Conservation (phyloP, 2,329 filamentous ascomycete species). For the Colletotrichum phormii region DNA sequence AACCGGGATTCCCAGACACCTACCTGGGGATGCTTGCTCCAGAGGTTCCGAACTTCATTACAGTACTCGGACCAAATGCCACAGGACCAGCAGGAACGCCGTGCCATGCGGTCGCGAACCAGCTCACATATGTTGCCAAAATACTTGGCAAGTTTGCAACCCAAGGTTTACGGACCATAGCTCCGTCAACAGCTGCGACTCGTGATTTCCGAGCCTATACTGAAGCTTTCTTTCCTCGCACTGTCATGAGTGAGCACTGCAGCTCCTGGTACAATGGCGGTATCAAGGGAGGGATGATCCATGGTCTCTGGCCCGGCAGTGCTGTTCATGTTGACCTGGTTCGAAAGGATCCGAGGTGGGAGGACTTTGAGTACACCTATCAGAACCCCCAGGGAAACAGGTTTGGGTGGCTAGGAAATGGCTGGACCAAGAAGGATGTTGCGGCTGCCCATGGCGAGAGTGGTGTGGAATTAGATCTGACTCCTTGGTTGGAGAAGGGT, state of each 20-base stretch:
- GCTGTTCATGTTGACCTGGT: slow-evolving; percentile 71
- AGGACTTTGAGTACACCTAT: slow-evolving; percentile 65
- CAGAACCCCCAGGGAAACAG: slow-evolving; percentile 57
- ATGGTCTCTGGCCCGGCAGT: slow-evolving; percentile 78
- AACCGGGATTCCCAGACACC: slow-evolving; percentile 68
- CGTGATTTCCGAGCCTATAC: slow-evolving; percentile 73
- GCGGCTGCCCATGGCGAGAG: neutral
- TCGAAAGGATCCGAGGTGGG: slow-evolving; percentile 64
- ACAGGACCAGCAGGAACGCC: slow-evolving; percentile 73
- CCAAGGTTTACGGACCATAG: slow-evolving; percentile 74
- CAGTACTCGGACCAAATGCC: slow-evolving; percentile 71
- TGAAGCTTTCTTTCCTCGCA: slow-evolving; percentile 65
- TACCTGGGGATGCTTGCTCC: neutral
- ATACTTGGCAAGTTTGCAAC: slow-evolving; percentile 73
- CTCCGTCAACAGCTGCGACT: slow-evolving; percentile 66
- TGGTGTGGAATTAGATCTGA: neutral
- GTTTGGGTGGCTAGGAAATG: slow-evolving; percentile 75
- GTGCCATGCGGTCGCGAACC: slow-evolving; percentile 74
- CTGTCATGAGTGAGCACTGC: slow-evolving; percentile 68
- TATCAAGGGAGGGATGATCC: slow-evolving; percentile 69
- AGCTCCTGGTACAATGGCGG: slow-evolving; percentile 80
- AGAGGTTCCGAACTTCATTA: slow-evolving; percentile 64
- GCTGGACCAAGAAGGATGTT: slow-evolving; percentile 69
- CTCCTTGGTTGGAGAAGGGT: neutral
- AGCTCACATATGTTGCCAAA: slow-evolving; percentile 74